Evolutionary conservation across 1,284 basidiomycete species (phyloP), one percentile per base, ranked within the genome.

Genomic region (Phlebopus sp.): DNA sequence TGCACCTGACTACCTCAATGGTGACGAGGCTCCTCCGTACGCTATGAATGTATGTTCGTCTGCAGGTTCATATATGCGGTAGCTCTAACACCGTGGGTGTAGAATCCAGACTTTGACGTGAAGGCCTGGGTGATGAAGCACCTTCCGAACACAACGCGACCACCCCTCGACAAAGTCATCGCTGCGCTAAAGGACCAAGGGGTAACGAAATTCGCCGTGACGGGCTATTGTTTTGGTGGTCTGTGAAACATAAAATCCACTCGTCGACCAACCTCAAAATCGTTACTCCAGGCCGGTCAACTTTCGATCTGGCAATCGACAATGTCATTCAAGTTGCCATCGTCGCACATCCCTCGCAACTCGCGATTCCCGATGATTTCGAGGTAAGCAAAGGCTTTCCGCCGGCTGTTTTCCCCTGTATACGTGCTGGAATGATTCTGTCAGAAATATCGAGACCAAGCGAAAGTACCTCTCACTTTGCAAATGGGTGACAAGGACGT

Each of bases 221-320:
- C 76, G 1, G 85, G 84, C 0, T 89, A 81, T 68, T 90, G 87
- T 71, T 84, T 80, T 50, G 86, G 87, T 32, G 86, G 79, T 73
- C 54, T 54, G 69, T 63, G 4, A 4, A 6, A 21, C 6, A n/a
- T 18, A 7, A 30, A 21, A 7, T 31, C 3, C n/a, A 19, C 15
- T n/a, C n/a, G 7, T 7, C 23, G 9, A 23, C 44, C n/a, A 21
- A 21, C 29, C 29, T 37, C 32, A 35, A 29, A 29, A 5, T 29
- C 10, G 4, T 34, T 21, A 10, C 30, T n/a, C 31, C 27, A 75
- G 78, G 63, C 15, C 78, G 83, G 42, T 81, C 82, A 49, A 70
- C 73, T 30, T 86, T 87, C 60, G 78, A 89, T 54, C 75, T 88
- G 41, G 82, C 83, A 0, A 80, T 86, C 53, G 82, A 86, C 9